phyloP scores from a whole-genome alignment of 495 filamentous ascomycete genomes.

The Recurvomyces mirabilis region DNA sequence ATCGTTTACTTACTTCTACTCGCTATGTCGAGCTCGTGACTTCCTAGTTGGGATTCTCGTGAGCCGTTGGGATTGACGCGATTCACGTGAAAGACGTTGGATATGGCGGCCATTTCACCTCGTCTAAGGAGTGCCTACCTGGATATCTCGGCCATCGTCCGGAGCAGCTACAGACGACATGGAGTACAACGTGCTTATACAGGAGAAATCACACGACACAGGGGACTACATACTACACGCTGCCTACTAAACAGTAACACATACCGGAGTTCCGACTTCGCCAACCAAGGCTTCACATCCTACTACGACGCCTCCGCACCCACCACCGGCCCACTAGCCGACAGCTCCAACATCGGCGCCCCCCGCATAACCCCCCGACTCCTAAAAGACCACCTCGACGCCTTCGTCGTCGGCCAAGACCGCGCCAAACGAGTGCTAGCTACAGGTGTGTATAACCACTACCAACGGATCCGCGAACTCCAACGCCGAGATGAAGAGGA shows the following conservation, averaged over 20 bases:
- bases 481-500: conserved; percentile 66
- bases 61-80: too few species aligned
- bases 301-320: conserved; percentile 63
- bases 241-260: conserved; percentile 36
- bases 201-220: too few species aligned
- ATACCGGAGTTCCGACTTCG: conserved; percentile 53
- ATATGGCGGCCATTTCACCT: too few species aligned
- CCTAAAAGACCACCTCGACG: conserved; percentile 84
- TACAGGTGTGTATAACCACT: conserved; percentile 94
- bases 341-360: conserved; percentile 21
- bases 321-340: conserved; percentile 27
- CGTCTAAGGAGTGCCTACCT: too few species aligned
- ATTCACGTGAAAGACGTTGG: too few species aligned
- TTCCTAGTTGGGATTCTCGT: not conserved
- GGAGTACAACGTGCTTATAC: too few species aligned
- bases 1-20: not conserved
- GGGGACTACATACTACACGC: conserved; percentile 7
- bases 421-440: conserved; percentile 92
- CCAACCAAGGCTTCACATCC: conserved; percentile 54
- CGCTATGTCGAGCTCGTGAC: not conserved
- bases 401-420: conserved; percentile 93
- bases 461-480: conserved; percentile 73
- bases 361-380: conserved; percentile 57
- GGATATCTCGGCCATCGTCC: conserved; percentile 28
- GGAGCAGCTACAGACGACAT: too few species aligned